Base-by-base conservation (phyloP, 139 green algal genomes). In the Mesostigma viride region DNA sequence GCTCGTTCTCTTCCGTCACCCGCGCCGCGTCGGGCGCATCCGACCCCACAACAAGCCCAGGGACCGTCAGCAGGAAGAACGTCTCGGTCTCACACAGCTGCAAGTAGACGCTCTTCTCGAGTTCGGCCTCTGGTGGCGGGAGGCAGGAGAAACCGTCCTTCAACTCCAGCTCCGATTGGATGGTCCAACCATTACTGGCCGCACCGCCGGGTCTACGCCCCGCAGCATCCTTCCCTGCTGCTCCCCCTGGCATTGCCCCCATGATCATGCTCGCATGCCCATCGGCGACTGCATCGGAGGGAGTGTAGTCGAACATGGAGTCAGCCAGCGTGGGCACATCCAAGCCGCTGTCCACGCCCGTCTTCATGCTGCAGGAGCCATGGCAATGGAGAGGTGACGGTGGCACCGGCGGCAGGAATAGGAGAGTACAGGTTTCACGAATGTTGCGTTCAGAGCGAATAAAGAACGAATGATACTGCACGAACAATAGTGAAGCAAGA, bases 31-130 rank as follows among this genome's bases (percentile, higher is more conserved):
- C 61, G n/a, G 33, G 36, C 35, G 46, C 17, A 20, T 76, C 69
- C 5, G 46, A 27, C 26, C 20, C n/a, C 2, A 72, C 53, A 36
- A 35, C 65, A 5, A 34, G 24, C 5, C 24, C 46, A 20, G 64
- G 47, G 11, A 65, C 8, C 65, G 69, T 22, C 3, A 76, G 46
- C 26, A 76, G 14, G 20, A 35, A 31, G 62, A 76, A 48, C 6
- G 65, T 74, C 32, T 72, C 62, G 3, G 35, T 72, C 69, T 76
- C 69, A 34, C 36, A 5, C 4, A 76, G 64, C 31, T 3, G 56
- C 4, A 71, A 14, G 17, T 34, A 5, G 5, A 66, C 26, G n/a
- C 36, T 36, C 17, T 3, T 28, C 8, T 73, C 47, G 6, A 71
- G 46, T 4, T 73, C 34, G 28, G n/a, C 24, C 65, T 72, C 28